Evolutionary conservation across 2,329 filamentous ascomycete species (phyloP), one percentile per base, ranked within the genome.

Genomic region (Emergomyces orientalis): DNA sequence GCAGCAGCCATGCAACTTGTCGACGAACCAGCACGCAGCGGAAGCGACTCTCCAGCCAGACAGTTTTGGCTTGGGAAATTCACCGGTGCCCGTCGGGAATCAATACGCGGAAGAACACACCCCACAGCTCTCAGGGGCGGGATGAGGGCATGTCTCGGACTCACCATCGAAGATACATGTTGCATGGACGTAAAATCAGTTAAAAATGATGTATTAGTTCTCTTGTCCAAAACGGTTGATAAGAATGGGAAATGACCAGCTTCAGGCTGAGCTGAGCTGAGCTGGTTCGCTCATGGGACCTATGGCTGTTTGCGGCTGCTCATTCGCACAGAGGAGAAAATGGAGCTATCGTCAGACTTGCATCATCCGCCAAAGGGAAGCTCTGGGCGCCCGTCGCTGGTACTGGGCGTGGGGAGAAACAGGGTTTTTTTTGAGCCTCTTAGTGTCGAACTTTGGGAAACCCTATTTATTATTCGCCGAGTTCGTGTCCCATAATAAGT

Each of bases 1-100:
- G 55, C 55, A 58, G 39, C 55, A 14, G 55, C 55, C 37, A 58
- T 58, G 55, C 37, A 58, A 19, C 51, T 14, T 22, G 30, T 41
- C 34, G 22, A 30, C 55, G 55, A 58, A 41, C 37, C 37, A 58
- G 55, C 55, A 4, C 55, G 22, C 22, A 43, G 37, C 55, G 37
- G 55, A 58, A 58, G 55, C 51, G 51, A 54, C 51, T 52, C 27
- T n/a, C 52, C 22, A 19, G 14, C 2, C 25, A 37, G 37, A 17
- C 34, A 39, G 37, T 13, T n/a, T 13, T 43, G 55, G 55, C 7
- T 39, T 58, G 25, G 47, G 37, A 41, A n/a, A 27, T 43, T 37
- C 54, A 32, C 58, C 27, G 43, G 43, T 34, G 62, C 30, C 22
- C 14, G 47, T 27, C 47, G 9, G 25, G n/a, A 14, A 5, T 39